A percentile compares a stretch with the other conserved stretches of the same genome.
Evolutionary conservation across 1,284 basidiomycete genomes (phyloP).

Genomic region (Rhizopogon parksii): DNA sequence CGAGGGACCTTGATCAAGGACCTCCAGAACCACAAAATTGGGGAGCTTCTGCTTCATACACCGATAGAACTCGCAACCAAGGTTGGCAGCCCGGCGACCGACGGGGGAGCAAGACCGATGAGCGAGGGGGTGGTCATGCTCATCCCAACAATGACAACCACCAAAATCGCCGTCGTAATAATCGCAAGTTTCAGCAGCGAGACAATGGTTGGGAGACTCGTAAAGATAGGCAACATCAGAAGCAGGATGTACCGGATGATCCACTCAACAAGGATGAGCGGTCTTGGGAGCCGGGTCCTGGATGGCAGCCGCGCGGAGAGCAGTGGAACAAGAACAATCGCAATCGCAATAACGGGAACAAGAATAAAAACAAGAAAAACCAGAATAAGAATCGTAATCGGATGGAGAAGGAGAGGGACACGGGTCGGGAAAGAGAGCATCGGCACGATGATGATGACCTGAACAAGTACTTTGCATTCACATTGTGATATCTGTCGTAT

Average conservation of each 20-base stretch:
- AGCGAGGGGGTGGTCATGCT: constrained; percentile 19
- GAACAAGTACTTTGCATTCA: constrained; percentile 53
- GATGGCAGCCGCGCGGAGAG: constrained; percentile 42
- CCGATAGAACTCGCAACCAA: constrained; percentile 32
- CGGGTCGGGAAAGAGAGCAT: constrained; percentile 31
- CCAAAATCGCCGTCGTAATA: constrained; percentile 25
- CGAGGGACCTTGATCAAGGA: constrained; percentile 37
- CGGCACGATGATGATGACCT: constrained; percentile 48
- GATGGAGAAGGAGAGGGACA: constrained; percentile 30
- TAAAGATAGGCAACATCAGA: constrained; percentile 25
- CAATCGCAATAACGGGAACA: constrained; percentile 29
- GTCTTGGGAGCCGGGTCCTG: constrained; percentile 59
- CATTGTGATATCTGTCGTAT: neutral
- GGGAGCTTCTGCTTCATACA: constrained; percentile 32
- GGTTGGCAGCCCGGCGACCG: constrained; percentile 40
- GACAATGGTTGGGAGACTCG: constrained; percentile 35
- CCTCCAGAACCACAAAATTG: constrained; percentile 40
- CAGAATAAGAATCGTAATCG: constrained; percentile 49
- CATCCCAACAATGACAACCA: constrained; percentile 22
- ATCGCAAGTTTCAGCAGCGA: constrained; percentile 15
- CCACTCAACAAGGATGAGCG: constrained; percentile 34
- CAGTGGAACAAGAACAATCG: constrained; percentile 33
- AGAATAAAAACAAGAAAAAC: constrained; percentile 33
- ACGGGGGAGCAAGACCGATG: constrained; percentile 24
- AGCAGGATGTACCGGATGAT: constrained; percentile 24